Evolutionary conservation across 2,329 filamentous ascomycete genomes (phyloP).

Genomic region (Podosphaera xanthii): DNA sequence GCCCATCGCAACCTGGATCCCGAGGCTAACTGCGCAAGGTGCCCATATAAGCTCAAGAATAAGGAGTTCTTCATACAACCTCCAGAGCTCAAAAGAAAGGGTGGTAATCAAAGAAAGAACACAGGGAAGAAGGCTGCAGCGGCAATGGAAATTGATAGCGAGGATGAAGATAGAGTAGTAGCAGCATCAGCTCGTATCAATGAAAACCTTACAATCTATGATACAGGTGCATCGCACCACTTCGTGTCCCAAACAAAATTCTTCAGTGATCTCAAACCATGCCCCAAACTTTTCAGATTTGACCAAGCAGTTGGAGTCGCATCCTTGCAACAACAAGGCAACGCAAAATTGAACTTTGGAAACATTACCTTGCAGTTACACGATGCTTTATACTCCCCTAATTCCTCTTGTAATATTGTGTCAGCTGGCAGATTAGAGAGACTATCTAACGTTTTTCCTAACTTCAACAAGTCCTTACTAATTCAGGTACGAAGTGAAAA

Average conservation of each 20-base stretch:
- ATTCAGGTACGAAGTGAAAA: background rate
- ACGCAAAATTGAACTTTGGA: background rate
- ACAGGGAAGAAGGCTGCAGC: background rate
- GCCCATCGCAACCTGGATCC: background rate
- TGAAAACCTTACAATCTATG: background rate
- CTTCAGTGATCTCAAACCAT: background rate
- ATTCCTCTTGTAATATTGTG: no score
- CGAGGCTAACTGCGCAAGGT: background rate
- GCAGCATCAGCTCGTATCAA: background rate
- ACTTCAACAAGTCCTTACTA: background rate
- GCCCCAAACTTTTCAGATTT: background rate
- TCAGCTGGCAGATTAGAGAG: background rate
- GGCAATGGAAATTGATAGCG: background rate
- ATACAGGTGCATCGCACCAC: background rate
- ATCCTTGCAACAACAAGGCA: background rate
- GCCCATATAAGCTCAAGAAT: background rate
- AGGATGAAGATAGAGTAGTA: no score
- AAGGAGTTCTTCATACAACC: background rate
- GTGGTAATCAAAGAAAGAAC: background rate
- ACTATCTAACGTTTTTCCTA: background rate
- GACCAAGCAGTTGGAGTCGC: background rate
- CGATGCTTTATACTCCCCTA: no score
- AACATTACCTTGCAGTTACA: background rate
- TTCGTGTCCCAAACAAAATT: background rate
- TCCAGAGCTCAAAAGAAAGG: background rate